Base-by-base conservation (phyloP, 1,139 yeast species). In the Nakaseomyces delphensis region DNA sequence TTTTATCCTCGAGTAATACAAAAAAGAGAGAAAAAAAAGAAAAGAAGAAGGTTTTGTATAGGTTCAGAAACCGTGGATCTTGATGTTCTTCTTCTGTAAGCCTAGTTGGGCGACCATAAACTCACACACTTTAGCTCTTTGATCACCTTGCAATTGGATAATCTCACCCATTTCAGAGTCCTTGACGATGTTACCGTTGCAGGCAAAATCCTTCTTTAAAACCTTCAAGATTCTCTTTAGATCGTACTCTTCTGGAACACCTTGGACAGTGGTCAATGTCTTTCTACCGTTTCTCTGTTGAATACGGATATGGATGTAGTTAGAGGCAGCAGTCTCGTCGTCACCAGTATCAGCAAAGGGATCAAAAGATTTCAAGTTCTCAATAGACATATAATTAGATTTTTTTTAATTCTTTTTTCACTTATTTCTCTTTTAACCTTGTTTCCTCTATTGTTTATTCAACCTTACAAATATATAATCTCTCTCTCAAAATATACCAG, bases 301-400 rank as follows among this genome's bases (percentile, higher is more conserved):
- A 66, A 93, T 89, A 77, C 98, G 94, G 66, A 91, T 87, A 70
- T 89, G 98, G 67, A 91, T 85, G 72, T 87, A 86, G 73, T 85
- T 87, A 50, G 95, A 81, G 63, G 95, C 83, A 72, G 89, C 93
- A 59, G 94, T 84, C 69, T 89, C 96, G 72, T 93, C 94, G 79
- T 91, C 97, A 76, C 96, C 97, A 70, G 96, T 89, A 70, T 91
- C 98, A 80, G 97, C 96, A 81, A 91, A 91, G 56, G 98, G 98
- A 73, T 91, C 95, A 77, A 89, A 89, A 59, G 96, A 81, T 77
- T 83, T 89, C 72, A 91, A 79, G 79, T 89, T 89, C 76, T 89
- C 94, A 79, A 89, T 85, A 73, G 96, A 86, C 62, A 57, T 60
- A 48, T 48, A 38, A 28, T 8, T 7, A 13, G 7, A 5, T 36